A percentile compares a stretch with the other conserved stretches of the same genome.
phyloP scores from a whole-genome alignment of 345 rosid genomes.

The Lepidium aucheri region DNA sequence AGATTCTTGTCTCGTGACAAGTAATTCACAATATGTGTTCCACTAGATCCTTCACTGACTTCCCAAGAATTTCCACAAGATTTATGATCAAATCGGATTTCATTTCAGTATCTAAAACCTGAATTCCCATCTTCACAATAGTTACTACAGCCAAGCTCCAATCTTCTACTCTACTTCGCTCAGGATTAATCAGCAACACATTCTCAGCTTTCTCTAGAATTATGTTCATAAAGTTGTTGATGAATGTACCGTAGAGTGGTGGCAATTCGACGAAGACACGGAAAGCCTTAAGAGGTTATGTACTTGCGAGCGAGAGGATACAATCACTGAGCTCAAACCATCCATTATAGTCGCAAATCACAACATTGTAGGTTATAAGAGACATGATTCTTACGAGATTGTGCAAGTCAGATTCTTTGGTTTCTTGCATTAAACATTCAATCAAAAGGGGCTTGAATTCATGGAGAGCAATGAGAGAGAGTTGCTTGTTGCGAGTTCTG shows the following conservation, averaged over 20 bases:
- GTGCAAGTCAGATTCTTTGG: not conserved
- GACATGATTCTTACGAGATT: not conserved
- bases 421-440: not conserved
- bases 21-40: not conserved
- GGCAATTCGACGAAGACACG: not conserved
- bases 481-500: not conserved
- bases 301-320: not conserved
- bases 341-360: not conserved
- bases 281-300: not conserved
- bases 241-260: not conserved
- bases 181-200: not conserved
- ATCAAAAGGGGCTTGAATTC: not conserved
- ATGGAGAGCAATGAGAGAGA: not conserved
- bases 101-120: not conserved
- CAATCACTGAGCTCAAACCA: conserved; percentile 7
- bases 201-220: not conserved
- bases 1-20: not conserved
- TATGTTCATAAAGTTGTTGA: not conserved
- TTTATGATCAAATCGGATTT: not conserved
- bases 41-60: not conserved
- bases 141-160: conserved; percentile 4
- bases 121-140: not conserved
- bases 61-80: not conserved
- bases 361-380: not conserved
- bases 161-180: not conserved